phyloP scores from a whole-genome alignment of 805 yeast species.

The Candida morakotiae region DNA sequence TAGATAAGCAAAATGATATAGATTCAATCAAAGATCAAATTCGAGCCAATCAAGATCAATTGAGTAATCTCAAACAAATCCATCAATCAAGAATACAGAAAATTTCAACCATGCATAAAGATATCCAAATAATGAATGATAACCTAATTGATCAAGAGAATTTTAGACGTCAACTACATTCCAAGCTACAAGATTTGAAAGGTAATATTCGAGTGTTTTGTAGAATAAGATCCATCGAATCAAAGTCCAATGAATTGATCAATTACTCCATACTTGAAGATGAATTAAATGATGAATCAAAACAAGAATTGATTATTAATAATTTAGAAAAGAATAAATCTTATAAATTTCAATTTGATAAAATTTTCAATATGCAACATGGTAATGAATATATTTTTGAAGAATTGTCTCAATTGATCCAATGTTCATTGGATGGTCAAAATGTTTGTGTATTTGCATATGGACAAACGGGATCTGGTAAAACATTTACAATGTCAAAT shows the following conservation, averaged over 20 bases:
- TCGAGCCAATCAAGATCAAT: not conserved
- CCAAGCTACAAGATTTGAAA: constrained; percentile 75
- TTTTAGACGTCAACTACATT: constrained; percentile 61
- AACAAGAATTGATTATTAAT: constrained; percentile 23
- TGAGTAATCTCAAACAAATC: not conserved
- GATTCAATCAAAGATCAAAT: not conserved
- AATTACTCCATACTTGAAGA: constrained; percentile 17
- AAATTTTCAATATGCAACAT: constrained; percentile 55
- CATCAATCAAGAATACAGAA: constrained; percentile 4
- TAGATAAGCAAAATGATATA: constrained; percentile 6
- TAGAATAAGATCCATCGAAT: constrained; percentile 60
- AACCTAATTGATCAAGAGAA: constrained; percentile 48
- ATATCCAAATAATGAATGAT: constrained; percentile 17
- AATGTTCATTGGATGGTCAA: constrained; percentile 74
- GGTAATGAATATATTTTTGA: constrained; percentile 67
- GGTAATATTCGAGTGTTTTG: constrained; percentile 93
- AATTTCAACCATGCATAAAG: constrained; percentile 7
- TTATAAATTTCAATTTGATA: constrained; percentile 65
- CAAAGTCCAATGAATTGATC: constrained; percentile 11
- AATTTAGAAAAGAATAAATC: constrained; percentile 4
- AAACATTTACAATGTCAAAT: constrained; percentile 84
- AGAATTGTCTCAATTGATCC: constrained; percentile 83
- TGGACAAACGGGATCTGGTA: constrained; percentile 96
- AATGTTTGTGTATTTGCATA: constrained; percentile 94
- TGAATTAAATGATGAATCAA: constrained; percentile 29